These are phyloP conservation scores for Monosporozyma unispora DNA, from an alignment of 805 yeast genomes.

Conservation along the genomic window DNA sequence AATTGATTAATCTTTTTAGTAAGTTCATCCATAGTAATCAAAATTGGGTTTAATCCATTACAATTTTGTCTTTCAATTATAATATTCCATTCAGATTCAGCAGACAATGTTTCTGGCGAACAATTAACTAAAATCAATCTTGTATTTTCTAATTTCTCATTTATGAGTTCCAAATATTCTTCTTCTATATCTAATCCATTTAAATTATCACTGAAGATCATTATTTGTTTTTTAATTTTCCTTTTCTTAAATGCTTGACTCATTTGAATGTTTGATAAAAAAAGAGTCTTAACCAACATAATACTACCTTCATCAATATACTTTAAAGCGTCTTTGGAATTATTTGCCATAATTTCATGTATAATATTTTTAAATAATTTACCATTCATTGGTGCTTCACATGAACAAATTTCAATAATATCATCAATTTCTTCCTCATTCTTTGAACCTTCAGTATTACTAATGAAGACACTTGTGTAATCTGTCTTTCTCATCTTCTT, in stretches of 20 bases:
- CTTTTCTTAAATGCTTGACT: constrained; percentile 18
- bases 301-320: constrained; percentile 1
- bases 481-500: constrained; percentile 26
- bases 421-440: constrained; percentile 17
- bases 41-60: constrained; percentile 7
- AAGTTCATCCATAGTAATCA: constrained; percentile 13
- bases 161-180: constrained; percentile 18
- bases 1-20: constrained; percentile 9
- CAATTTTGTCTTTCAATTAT: constrained; percentile 13
- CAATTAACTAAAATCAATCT: constrained; percentile 21
- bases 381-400: constrained; percentile 19
- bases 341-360: constrained; percentile 11
- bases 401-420: constrained; percentile 13
- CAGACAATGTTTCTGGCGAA: background rate
- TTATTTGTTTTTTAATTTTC: constrained; percentile 18
- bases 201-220: constrained; percentile 22
- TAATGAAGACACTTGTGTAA: constrained; percentile 18
- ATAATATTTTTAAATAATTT: constrained; percentile 7
- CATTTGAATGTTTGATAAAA: constrained; percentile 19
- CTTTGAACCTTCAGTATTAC: constrained; percentile 11
- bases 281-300: constrained; percentile 4
- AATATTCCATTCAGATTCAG: constrained; percentile 12
- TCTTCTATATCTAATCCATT: constrained; percentile 18
- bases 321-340: background rate
- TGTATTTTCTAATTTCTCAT: constrained; percentile 14